Evolutionary conservation across 208 protist species (phyloP), one percentile per base, ranked within the genome.

Genomic region (Leishmania lainsoni): DNA sequence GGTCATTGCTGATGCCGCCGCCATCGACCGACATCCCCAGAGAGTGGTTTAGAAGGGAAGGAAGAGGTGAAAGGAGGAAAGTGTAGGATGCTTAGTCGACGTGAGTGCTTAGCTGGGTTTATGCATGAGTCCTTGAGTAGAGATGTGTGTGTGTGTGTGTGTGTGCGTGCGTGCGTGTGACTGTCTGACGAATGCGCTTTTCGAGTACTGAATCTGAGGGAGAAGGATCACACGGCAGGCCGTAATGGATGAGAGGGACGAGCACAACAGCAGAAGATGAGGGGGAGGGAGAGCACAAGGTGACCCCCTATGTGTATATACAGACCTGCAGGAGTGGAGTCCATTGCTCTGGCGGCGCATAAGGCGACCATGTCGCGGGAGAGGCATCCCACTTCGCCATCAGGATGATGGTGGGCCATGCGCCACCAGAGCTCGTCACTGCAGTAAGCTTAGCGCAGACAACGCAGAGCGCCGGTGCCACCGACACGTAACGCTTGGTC

Each of bases 1-100:
- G 56, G 22, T 39, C 48, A 35, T 66, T 51, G 56, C 74, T 77
- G 52, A 77, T 65, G 74, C 29, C 52, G 52, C 74, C 56, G 16
- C 84, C 70, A 58, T 83, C 84, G 20, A 87, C 65, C 9, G 83
- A 87, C 79, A 76, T 76, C 2, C 17, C 29, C 61, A 39, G 66
- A 48, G 66, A 10, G 29, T 10, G n/a, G 5, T 39, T 39, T 71
- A 10, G 66, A 71, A 49, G 32, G 66, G 65, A 49, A 17, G 35
- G 39, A 29, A 35, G 26, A 68, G 32, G 32, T 42, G 26, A 71
- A 22, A 35, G 22, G 16, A 29, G 14, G 20, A 49, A 49, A 39
- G 8, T 39, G 32, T 1, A 48, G 39, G 66, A 26, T 32, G 16
- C 2, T 51, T 51, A 9, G 69, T 73, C 16, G 26, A 29, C n/a